Percentiles rank a stretch among this genome's conserved stretches.
Evolutionary conservation across 2,329 filamentous ascomycete species (phyloP).

Genomic region (Trichoderma sp.): DNA sequence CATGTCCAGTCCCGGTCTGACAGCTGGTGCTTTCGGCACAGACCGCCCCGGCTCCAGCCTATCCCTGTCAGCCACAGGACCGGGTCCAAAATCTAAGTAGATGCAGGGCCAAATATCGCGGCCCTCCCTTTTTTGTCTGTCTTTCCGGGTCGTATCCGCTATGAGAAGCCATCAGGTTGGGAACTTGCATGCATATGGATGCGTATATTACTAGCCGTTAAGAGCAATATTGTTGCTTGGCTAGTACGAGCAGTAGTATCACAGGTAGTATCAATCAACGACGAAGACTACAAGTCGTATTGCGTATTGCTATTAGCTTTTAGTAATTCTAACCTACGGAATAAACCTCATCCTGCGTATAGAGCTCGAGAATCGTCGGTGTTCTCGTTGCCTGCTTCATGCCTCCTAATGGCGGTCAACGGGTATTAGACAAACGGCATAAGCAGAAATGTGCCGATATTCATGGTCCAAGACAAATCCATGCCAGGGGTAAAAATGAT

Average conservation of each 20-base stretch:
- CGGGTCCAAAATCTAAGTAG: not conserved
- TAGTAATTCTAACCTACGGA: not conserved
- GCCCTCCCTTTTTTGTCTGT: not conserved
- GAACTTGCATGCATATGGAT: no score
- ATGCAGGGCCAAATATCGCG: not conserved
- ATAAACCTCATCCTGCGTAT: not conserved
- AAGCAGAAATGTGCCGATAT: not conserved
- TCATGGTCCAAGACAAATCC: not conserved
- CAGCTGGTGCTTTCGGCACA: not conserved
- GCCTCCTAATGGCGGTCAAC: not conserved
- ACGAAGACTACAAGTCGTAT: not conserved
- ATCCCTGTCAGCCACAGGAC: not conserved
- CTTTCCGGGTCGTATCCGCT: no score
- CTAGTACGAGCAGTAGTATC: no score
- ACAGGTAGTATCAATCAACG: no score
- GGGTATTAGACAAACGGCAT: not conserved
- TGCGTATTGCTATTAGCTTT: not conserved
- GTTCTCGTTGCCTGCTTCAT: not conserved
- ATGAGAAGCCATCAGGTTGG: no score
- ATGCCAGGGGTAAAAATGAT: not conserved
- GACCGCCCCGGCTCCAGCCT: not conserved
- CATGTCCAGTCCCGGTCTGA: not conserved
- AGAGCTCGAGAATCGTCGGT: not conserved
- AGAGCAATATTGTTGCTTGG: no score
- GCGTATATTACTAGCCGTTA: no score